These are phyloP conservation scores for Brassica incana DNA, from an alignment of 345 rosid species.

Conservation along the genomic window DNA sequence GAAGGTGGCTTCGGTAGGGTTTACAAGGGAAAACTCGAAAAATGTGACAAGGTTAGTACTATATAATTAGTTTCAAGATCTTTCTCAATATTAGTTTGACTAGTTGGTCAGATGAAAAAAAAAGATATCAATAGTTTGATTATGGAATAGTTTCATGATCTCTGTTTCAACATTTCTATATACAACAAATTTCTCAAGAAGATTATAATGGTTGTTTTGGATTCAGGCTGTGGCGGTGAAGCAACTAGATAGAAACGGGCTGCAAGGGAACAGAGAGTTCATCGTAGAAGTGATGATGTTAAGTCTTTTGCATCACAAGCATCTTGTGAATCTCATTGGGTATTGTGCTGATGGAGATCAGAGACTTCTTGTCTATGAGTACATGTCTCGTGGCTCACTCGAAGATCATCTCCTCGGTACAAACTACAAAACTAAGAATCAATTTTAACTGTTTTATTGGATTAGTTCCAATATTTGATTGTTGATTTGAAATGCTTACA, in stretches of 20 bases:
- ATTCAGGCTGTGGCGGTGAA: slow-evolving; percentile 9
- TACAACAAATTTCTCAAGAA: background rate
- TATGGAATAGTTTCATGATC: background rate
- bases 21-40: slow-evolving; percentile 44
- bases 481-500: slow-evolving; percentile 31
- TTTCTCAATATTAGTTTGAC: background rate
- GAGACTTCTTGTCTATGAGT: slow-evolving; percentile 14
- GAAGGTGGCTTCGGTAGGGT: slow-evolving; percentile 8
- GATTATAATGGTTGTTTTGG: slow-evolving; percentile 1
- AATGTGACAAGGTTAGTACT: background rate
- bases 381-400: slow-evolving; percentile 79
- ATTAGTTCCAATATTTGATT: background rate
- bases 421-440: background rate
- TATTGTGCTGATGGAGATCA: slow-evolving; percentile 13
- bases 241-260: slow-evolving; percentile 1
- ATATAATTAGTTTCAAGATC: background rate
- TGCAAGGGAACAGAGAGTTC: slow-evolving; percentile 12
- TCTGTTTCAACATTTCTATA: background rate
- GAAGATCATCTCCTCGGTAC: slow-evolving; percentile 95
- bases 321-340: slow-evolving; percentile 30
- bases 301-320: slow-evolving; percentile 67
- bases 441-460: background rate
- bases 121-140: background rate
- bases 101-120: background rate
- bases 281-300: slow-evolving; percentile 8